A percentile compares a stretch with the other conserved stretches of the same genome.
Conservation (phyloP, 108 stramenopile genomes). For the Pseudonitzschia multiseries region DNA sequence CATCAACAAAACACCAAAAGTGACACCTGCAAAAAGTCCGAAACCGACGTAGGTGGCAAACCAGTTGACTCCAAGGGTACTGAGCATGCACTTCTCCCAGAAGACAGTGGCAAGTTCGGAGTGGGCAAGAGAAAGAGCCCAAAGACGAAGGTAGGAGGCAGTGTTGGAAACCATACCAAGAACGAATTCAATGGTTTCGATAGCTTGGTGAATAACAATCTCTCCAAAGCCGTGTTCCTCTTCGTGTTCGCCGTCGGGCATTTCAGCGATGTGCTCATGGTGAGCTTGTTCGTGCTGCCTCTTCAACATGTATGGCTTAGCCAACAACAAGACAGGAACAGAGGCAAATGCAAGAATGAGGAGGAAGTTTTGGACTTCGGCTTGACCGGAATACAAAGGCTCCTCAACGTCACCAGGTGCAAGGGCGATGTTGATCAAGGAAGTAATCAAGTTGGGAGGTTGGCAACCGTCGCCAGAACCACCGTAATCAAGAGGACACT, state of each 20-base stretch:
- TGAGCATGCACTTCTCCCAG: constrained; percentile 98
- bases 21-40: constrained; percentile 94
- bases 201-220: constrained; percentile 94
- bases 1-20: constrained; percentile 94
- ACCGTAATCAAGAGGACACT: constrained; percentile 92
- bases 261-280: constrained; percentile 58
- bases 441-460: constrained; percentile 96
- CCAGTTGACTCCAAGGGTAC: constrained; percentile 89
- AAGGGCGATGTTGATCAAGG: constrained; percentile 97
- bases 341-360: constrained; percentile 86
- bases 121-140: constrained; percentile 99
- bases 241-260: constrained; percentile 62
- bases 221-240: constrained; percentile 88
- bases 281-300: constrained; percentile 34
- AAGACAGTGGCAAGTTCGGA: constrained; percentile 98
- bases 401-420: constrained; percentile 92
- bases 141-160: constrained; percentile 98
- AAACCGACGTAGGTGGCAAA: constrained; percentile 94
- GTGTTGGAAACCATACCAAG: constrained; percentile 99
- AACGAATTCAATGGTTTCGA: constrained; percentile 99
- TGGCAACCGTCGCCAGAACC: constrained; percentile 95
- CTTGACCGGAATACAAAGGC: constrained; percentile 93
- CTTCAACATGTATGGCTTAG: constrained; percentile 89
- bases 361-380: constrained; percentile 80
- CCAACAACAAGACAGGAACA: constrained; percentile 93